A percentile compares a stretch with the other conserved stretches of the same genome.
Conservation (phyloP, 169 alveolate genomes). For the Cryptosporidium parvum region DNA sequence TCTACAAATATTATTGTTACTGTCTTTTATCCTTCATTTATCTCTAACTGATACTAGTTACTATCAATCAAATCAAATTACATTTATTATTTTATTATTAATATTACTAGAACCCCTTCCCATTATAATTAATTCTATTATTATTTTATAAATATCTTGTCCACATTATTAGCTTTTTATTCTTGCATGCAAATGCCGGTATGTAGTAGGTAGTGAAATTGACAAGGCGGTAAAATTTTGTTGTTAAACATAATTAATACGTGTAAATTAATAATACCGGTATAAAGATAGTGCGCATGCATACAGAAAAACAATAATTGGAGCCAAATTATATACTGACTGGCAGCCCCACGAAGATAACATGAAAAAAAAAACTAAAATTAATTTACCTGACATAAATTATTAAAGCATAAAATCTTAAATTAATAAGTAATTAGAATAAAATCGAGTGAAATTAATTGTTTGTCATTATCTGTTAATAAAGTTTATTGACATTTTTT, state of each 20-base stretch:
- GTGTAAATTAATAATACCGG: conserved; percentile 22
- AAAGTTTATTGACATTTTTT: too few species aligned
- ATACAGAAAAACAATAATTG: not conserved
- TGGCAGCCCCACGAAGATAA: conserved; percentile 41
- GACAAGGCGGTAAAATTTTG: conserved; percentile 29
- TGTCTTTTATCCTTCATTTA: too few species aligned
- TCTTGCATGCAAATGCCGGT: conserved; percentile 16
- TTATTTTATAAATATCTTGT: not conserved
- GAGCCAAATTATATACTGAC: conserved; percentile 27
- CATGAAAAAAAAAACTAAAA: conserved; percentile 4
- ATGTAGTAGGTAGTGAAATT: not conserved
- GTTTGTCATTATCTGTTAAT: too few species aligned
- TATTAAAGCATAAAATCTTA: not conserved
- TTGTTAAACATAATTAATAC: not conserved
- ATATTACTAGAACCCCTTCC: not conserved
- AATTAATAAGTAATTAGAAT: not conserved
- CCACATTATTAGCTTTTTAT: not conserved
- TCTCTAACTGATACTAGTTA: not conserved
- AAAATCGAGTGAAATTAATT: not conserved
- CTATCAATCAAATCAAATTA: not conserved
- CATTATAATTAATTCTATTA: not conserved
- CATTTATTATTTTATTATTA: too few species aligned
- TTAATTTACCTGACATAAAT: conserved; percentile 40
- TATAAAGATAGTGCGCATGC: conserved; percentile 35
- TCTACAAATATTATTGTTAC: not conserved